phyloP scores from a whole-genome alignment of 179 eudicot species.

The Beta macrorhiza region DNA sequence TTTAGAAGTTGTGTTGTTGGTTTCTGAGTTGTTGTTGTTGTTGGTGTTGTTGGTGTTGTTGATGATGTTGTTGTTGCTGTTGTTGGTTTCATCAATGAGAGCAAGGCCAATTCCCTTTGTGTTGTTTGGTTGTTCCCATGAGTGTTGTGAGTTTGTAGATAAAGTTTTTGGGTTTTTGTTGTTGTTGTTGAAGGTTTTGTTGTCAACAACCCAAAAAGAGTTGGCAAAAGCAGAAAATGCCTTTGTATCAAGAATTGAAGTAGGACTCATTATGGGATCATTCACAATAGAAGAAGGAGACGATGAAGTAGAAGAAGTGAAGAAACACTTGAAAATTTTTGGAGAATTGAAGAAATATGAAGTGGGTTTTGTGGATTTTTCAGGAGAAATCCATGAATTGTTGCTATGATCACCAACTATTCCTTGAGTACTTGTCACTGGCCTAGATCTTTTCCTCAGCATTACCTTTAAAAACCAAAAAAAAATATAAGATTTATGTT shows the following conservation, averaged over 20 bases:
- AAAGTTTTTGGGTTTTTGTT: slow-evolving; percentile 16
- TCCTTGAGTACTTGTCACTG: slow-evolving; percentile 49
- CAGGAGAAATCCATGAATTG: slow-evolving; percentile 33
- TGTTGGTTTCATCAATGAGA: slow-evolving; percentile 40
- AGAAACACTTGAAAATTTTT: slow-evolving; percentile 49
- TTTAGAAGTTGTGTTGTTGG: slow-evolving; percentile 20
- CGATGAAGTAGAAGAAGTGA: slow-evolving; percentile 16
- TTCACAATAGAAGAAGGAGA: slow-evolving; percentile 3
- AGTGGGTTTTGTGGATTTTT: slow-evolving; percentile 39
- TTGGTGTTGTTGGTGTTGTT: slow-evolving; percentile 4
- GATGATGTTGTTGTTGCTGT: slow-evolving; percentile 15
- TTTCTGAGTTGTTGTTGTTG: slow-evolving; percentile 1
- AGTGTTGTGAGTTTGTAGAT: slow-evolving; percentile 28
- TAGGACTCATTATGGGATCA: slow-evolving; percentile 49
- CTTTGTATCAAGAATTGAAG: slow-evolving; percentile 59
- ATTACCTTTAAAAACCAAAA: slow-evolving; percentile 30
- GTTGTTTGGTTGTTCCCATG: slow-evolving; percentile 36
- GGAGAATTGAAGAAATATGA: slow-evolving; percentile 65
- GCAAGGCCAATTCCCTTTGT: slow-evolving; percentile 67
- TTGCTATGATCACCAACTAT: slow-evolving; percentile 45
- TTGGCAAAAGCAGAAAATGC: slow-evolving; percentile 41
- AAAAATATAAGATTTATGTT: background rate
- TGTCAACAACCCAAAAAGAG: slow-evolving; percentile 41
- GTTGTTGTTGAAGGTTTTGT: slow-evolving; percentile 8
- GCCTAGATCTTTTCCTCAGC: slow-evolving; percentile 77